Base-by-base conservation (phyloP, 2,329 filamentous ascomycete genomes). In the Zarea fungicola region DNA sequence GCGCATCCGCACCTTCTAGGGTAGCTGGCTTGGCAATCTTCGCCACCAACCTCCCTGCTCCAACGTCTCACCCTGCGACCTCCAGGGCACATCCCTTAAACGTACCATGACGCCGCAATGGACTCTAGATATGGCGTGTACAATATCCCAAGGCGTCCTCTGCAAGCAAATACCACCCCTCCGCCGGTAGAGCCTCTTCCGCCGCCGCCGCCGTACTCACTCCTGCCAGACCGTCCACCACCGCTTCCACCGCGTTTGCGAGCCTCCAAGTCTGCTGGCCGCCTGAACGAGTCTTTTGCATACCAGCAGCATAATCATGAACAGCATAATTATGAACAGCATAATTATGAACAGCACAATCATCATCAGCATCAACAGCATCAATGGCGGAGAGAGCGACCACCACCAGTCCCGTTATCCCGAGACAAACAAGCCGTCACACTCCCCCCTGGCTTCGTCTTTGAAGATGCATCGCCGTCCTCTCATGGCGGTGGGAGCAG, bases 241-340 rank as follows among this genome's bases (percentile, higher is more conserved):
- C 47, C 37, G 23, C 39, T 43, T 9, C 54, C 32, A 7, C 48
- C 50, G 10, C 51, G 40, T 4, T 37, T 55, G 16, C 52, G 55
- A 13, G 31, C 51, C n/a, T 56, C 51, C 44, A 51, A 47, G 43
- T 58, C 55, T 8, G 50, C 48, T 9, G 36, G 35, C 21, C 49
- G 49, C 31, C 48, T 58, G n/a, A 48, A 42, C 10, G 18, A 45
- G 13, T 25, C 39, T 2, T 13, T 18, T 19, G 26, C 26, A 23
- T 26, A 35, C 32, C 32, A n/a, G 9, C 35, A 21, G 8, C 35
- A 39, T 19, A 9, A 21, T 19, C 9, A 9, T n/a, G n/a, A n/a
- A n/a, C n/a, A n/a, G n/a, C n/a, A n/a, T n/a, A n/a, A n/a, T n/a
- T n/a, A n/a, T n/a, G n/a, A n/a, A n/a, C n/a, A n/a, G n/a, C n/a